Conservation (phyloP, 768 basidiomycete genomes). For the Tulasnella sp. region DNA sequence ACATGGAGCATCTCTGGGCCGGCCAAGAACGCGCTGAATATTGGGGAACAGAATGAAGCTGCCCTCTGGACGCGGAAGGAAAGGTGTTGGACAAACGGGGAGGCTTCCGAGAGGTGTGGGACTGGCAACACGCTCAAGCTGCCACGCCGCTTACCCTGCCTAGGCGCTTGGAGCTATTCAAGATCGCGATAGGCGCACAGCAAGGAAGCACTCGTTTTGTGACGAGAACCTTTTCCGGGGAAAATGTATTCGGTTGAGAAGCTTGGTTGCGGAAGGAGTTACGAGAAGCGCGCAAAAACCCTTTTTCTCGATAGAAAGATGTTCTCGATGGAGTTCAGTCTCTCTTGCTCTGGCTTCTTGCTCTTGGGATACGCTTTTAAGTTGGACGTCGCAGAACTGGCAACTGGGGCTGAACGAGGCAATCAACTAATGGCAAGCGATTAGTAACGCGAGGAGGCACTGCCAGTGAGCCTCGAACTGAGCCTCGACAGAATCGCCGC, state of each 20-base stretch:
- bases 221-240: background rate
- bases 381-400: background rate
- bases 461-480: background rate
- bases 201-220: background rate
- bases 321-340: background rate
- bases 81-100: slow-evolving; percentile 7
- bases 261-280: background rate
- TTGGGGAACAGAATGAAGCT: background rate
- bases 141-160: background rate
- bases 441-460: background rate
- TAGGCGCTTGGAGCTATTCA: background rate
- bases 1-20: background rate
- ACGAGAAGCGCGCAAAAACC: background rate
- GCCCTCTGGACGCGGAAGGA: background rate
- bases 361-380: background rate
- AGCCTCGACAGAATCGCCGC: background rate
- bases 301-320: background rate
- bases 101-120: slow-evolving; percentile 9
- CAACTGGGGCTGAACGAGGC: too few species aligned
- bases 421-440: background rate
- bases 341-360: background rate
- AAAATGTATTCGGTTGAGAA: background rate
- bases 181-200: background rate
- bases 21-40: background rate
- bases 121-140: background rate